phyloP scores from a whole-genome alignment of 192 early-diverging fungal genomes.

The Phycomyces blakesleeanus region DNA sequence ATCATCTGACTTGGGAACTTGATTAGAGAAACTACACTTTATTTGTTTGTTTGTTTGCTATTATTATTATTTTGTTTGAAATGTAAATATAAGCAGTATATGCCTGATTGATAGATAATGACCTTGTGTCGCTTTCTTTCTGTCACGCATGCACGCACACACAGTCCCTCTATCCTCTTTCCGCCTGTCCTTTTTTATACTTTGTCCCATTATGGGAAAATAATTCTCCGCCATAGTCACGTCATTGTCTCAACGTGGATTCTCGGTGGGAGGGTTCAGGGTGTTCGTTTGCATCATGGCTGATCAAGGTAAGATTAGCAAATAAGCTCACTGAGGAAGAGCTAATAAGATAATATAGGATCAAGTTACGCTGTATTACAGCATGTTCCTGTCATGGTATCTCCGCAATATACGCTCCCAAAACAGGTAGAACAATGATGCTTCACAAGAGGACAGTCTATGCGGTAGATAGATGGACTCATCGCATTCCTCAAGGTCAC shows the following conservation, averaged over 20 bases:
- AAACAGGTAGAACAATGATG: slow-evolving; percentile 22
- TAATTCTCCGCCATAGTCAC: slow-evolving; percentile 4
- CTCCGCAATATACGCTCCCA: slow-evolving; percentile 34
- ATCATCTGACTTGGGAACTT: not conserved
- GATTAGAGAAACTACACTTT: not conserved
- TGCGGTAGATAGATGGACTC: not conserved
- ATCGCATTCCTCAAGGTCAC: slow-evolving; percentile 17
- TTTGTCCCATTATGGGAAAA: not conserved
- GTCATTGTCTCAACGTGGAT: slow-evolving; percentile 1
- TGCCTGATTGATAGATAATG: too few relatives aligned
- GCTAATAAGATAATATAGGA: slow-evolving; percentile 7
- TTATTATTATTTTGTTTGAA: not conserved
- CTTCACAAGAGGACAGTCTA: not conserved
- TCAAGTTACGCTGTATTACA: slow-evolving; percentile 34
- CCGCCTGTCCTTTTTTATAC: not conserved
- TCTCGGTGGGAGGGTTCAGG: not conserved
- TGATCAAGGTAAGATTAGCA: not conserved
- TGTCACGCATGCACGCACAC: too few relatives aligned
- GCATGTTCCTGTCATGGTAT: slow-evolving; percentile 36
- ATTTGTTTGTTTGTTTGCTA: not conserved
- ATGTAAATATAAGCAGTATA: too few relatives aligned
- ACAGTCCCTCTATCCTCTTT: not conserved
- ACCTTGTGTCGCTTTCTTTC: too few relatives aligned
- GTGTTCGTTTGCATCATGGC: not conserved
- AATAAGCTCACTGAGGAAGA: not conserved